A percentile compares a stretch with the other conserved stretches of the same genome.
phyloP scores from a whole-genome alignment of 768 basidiomycete species.

The Mycena vitilis region DNA sequence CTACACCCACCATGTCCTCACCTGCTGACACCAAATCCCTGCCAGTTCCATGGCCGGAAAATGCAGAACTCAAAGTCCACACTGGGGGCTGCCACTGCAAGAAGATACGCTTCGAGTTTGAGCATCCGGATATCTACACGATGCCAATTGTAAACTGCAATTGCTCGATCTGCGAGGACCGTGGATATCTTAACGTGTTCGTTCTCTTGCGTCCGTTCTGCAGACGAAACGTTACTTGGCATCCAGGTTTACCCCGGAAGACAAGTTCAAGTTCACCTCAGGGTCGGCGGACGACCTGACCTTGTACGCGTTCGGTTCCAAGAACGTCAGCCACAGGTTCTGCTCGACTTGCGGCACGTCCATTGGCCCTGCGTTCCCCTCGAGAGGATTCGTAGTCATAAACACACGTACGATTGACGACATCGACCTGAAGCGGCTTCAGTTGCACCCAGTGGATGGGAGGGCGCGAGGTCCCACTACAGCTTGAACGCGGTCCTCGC shows the following conservation, averaged over 20 bases:
- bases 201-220: slow-evolving; percentile 2
- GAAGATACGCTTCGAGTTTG: slow-evolving; percentile 30
- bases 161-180: slow-evolving; percentile 29
- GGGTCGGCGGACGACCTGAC: slow-evolving; percentile 26
- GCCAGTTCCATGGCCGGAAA: slow-evolving; percentile 32
- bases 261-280: slow-evolving; percentile 27
- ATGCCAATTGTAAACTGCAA: slow-evolving; percentile 26
- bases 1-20: background rate
- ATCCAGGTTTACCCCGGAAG: slow-evolving; percentile 18
- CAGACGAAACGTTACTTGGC: background rate
- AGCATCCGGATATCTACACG: slow-evolving; percentile 28
- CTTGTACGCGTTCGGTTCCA: background rate
- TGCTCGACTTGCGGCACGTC: slow-evolving; percentile 25
- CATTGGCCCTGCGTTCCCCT: slow-evolving; percentile 12
- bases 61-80: slow-evolving; percentile 10
- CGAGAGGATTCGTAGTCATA: slow-evolving; percentile 4
- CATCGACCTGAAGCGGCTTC: slow-evolving; percentile 14
- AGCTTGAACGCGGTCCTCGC: too few species aligned
- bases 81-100: slow-evolving; percentile 35
- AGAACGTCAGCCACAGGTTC: slow-evolving; percentile 12
- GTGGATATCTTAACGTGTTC: slow-evolving; percentile 27
- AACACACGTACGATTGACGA: slow-evolving; percentile 30
- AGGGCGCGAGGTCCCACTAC: too few species aligned
- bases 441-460: slow-evolving; percentile 1
- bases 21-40: slow-evolving; percentile 4